Conservation (phyloP, 1,139 yeast genomes). For the Scheffersomyces insectosa region DNA sequence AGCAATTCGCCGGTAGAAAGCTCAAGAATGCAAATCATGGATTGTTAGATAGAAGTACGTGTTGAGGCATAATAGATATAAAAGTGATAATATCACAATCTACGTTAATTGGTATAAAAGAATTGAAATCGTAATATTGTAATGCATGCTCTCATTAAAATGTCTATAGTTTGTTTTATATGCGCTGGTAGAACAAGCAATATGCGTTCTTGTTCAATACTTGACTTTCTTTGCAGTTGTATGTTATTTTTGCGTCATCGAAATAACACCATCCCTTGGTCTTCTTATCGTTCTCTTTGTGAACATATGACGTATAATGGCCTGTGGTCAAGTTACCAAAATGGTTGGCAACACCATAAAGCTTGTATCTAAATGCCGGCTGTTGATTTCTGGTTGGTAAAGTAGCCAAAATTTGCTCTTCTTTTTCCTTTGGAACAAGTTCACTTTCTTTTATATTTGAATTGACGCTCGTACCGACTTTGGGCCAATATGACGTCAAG, state of each 20-base stretch:
- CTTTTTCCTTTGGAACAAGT: constrained; percentile 38
- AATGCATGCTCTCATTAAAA: neutral
- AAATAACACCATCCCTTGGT: constrained; percentile 69
- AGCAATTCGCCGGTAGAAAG: neutral
- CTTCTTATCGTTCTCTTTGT: constrained; percentile 48
- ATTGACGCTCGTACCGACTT: constrained; percentile 35
- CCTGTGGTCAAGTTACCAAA: constrained; percentile 81
- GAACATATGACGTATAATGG: constrained; percentile 85
- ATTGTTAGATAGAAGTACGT: neutral
- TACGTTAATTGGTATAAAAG: too few relatives aligned
- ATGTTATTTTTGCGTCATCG: constrained; percentile 66
- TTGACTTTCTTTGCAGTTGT: constrained; percentile 38
- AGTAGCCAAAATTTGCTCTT: constrained; percentile 43
- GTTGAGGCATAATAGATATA: too few relatives aligned
- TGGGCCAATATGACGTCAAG: constrained; percentile 81
- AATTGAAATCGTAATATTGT: too few relatives aligned
- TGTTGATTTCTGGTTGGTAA: constrained; percentile 73
- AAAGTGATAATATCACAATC: too few relatives aligned
- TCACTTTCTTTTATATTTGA: constrained; percentile 11
- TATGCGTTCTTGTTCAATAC: constrained; percentile 69
- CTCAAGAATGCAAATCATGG: neutral
- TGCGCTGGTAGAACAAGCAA: constrained; percentile 64
- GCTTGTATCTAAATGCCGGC: constrained; percentile 76
- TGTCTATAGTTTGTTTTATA: constrained; percentile 14
- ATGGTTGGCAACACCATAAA: constrained; percentile 90